Evolutionary conservation across 768 basidiomycete genomes (phyloP), one percentile per base, ranked within the genome.

Genomic region (Paxillus rubicundulus): DNA sequence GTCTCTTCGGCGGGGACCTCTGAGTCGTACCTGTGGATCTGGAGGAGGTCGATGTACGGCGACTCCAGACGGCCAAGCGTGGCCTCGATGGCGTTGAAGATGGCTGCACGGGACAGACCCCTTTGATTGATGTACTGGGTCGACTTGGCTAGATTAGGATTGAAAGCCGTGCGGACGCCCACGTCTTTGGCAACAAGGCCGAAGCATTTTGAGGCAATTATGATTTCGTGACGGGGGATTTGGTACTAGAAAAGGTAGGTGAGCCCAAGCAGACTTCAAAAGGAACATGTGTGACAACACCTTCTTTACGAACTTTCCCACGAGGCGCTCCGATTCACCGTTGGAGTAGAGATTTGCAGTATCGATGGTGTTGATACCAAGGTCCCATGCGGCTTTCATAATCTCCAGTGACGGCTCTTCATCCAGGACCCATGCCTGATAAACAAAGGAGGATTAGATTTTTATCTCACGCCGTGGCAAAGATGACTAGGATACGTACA

Each of bases 1-100:
- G 72, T 81, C 61, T 80, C 78, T 44, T 72, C 73, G 0, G 67
- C 51, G 6, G 78, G 66, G 0, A 72, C 69, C 0, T 54, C 51
- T 8, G 58, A 33, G 48, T 79, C 79, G 36, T 68, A 76, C 14
- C 71, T 59, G 42, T 80, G 79, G 33, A 78, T 73, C 53, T 79
- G 78, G 37, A 81, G 66, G 5, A 75, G 61, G 45, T 75, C 74
- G 40, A 74, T 51, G 55, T 73, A 72, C 16, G 69, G 21, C 2
- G 73, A 76, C 18, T 64, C 53, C 18, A 76, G 61, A 4, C 74
- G 71, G 18, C 50, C 56, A 6, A 75, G 69, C 0, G 71, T 73
- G 4, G 70, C 74, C 0, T 72, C 69, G 30, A 67, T 69, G 0
- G 63, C 69, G n/a, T 72, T 74, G 53, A 74, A 72, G 42, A 74